Percentiles rank a stretch among this genome's conserved stretches.
Conservation (phyloP, 108 stramenopile species). For the Cyclotella distinguenda region DNA sequence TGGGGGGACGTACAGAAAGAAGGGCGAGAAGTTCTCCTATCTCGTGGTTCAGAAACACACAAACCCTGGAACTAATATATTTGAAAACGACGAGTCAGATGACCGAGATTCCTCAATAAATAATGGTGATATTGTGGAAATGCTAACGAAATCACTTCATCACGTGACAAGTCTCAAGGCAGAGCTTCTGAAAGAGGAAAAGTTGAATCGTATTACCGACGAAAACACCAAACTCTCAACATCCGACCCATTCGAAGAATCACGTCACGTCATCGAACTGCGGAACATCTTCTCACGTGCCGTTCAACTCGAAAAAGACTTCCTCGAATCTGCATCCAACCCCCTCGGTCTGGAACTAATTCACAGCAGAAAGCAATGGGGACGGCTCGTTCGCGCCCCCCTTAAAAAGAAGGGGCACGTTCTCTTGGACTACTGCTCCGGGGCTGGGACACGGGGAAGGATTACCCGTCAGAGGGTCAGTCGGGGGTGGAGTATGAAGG, state of each 20-base stretch:
- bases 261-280: constrained; percentile 9
- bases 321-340: constrained; percentile 57
- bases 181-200: constrained; percentile 15
- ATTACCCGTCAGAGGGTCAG: constrained; percentile 67
- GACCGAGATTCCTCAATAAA: background rate
- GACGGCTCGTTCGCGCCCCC: constrained; percentile 74
- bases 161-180: constrained; percentile 42
- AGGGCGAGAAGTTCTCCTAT: constrained; percentile 83
- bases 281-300: constrained; percentile 40
- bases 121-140: constrained; percentile 45
- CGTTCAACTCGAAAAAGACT: constrained; percentile 45
- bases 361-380: constrained; percentile 58
- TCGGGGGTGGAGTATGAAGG: constrained; percentile 44
- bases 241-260: background rate
- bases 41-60: constrained; percentile 76
- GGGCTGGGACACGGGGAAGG: constrained; percentile 40
- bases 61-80: background rate
- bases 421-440: constrained; percentile 73
- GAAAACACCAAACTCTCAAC: background rate
- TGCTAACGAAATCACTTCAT: constrained; percentile 47
- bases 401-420: constrained; percentile 79
- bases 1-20: constrained; percentile 47
- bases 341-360: constrained; percentile 71
- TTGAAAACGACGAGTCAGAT: background rate
- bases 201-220: background rate